These are phyloP conservation scores for Paradendryphiella salina DNA, from an alignment of 2,329 filamentous ascomycete genomes.

Conservation along the genomic window DNA sequence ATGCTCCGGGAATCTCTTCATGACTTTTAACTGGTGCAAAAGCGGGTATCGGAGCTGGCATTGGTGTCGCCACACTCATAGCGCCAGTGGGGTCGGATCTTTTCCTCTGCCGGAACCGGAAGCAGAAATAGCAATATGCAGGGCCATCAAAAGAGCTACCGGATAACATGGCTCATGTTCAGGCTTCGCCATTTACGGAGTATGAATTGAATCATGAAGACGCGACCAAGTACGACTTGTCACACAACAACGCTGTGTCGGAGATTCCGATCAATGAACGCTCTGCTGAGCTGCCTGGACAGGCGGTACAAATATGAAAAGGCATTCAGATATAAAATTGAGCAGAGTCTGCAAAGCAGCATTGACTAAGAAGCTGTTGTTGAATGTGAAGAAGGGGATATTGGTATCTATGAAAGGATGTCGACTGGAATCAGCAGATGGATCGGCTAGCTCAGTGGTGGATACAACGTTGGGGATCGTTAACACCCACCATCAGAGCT, in stretches of 20 bases:
- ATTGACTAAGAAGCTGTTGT: background rate
- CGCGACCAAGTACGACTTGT: constrained; percentile 24
- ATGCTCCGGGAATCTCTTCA: background rate
- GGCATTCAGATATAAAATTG: background rate
- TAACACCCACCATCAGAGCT: too few relatives aligned
- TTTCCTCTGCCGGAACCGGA: constrained; percentile 24
- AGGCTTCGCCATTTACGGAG: background rate
- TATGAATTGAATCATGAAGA: constrained; percentile 21
- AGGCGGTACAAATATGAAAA: background rate
- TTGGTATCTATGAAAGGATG: background rate
- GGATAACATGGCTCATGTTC: background rate
- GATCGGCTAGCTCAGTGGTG: too few relatives aligned
- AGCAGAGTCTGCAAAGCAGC: background rate
- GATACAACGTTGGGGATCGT: too few relatives aligned
- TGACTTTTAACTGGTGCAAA: constrained; percentile 28
- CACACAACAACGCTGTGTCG: constrained; percentile 2
- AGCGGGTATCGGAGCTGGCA: constrained; percentile 25
- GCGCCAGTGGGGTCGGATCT: constrained; percentile 70
- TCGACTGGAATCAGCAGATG: too few relatives aligned
- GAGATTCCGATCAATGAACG: constrained; percentile 18
- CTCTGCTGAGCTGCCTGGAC: constrained; percentile 11
- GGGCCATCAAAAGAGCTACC: background rate
- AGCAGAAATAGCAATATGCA: constrained; percentile 8
- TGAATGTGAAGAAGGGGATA: background rate
- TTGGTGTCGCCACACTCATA: constrained; percentile 24